phyloP scores from a whole-genome alignment of 1,139 yeast genomes.

The Candida sp. region DNA sequence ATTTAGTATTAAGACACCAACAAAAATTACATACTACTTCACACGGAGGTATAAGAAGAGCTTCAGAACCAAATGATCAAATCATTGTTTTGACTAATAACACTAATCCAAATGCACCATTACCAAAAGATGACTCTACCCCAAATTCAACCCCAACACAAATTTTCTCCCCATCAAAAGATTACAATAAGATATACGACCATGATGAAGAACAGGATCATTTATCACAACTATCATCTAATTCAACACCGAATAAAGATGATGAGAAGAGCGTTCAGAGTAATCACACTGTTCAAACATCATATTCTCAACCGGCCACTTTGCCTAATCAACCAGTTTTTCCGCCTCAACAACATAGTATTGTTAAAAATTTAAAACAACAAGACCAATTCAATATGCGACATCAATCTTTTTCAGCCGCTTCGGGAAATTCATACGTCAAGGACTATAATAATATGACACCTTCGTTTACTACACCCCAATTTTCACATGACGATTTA shows the following conservation, averaged over 20 bases:
- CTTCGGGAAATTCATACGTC: constrained; percentile 68
- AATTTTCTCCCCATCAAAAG: constrained; percentile 2
- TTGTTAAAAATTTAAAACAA: constrained; percentile 5
- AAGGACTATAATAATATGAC: constrained; percentile 31
- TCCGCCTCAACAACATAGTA: constrained; percentile 6
- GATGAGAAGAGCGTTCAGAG: constrained; percentile 2
- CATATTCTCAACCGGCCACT: background rate
- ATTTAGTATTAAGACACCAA: constrained; percentile 46
- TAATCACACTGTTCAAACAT: background rate
- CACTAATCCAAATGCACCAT: constrained; percentile 43
- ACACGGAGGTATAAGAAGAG: constrained; percentile 20
- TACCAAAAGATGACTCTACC: constrained; percentile 17
- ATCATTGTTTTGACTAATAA: constrained; percentile 43
- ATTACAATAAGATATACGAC: background rate
- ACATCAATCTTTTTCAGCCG: constrained; percentile 82
- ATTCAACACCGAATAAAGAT: constrained; percentile 4
- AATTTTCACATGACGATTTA: constrained; percentile 33
- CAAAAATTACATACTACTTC: constrained; percentile 35
- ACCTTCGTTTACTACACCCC: constrained; percentile 81
- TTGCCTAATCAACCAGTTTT: constrained; percentile 3
- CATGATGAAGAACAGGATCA: constrained; percentile 3
- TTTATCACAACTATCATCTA: constrained; percentile 2
- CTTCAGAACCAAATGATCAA: constrained; percentile 26
- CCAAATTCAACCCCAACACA: constrained; percentile 4
- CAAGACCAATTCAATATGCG: constrained; percentile 22